phyloP scores from a whole-genome alignment of 1,139 yeast species.

The Cylindricascospora bacillispora region DNA sequence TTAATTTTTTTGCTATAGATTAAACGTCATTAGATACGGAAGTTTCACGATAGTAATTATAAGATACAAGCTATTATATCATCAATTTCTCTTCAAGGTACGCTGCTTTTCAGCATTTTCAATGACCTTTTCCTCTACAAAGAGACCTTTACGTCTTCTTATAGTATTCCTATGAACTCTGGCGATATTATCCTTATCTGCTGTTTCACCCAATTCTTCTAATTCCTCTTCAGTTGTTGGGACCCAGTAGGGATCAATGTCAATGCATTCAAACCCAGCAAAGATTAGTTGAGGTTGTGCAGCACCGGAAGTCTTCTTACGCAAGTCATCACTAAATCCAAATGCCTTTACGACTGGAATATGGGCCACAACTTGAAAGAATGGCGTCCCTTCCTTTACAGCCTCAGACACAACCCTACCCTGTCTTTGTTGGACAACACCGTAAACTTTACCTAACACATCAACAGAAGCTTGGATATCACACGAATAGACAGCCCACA shows the following conservation, averaged over 20 bases:
- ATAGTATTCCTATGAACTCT: slow-evolving; percentile 72
- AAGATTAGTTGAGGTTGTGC: slow-evolving; percentile 94
- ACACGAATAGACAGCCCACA: slow-evolving; percentile 87
- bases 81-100: slow-evolving; percentile 46
- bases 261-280: slow-evolving; percentile 75
- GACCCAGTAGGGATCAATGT: slow-evolving; percentile 96
- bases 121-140: slow-evolving; percentile 81
- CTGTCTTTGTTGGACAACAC: slow-evolving; percentile 79
- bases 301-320: slow-evolving; percentile 91
- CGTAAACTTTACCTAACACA: slow-evolving; percentile 89
- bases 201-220: slow-evolving; percentile 84
- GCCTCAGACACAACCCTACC: slow-evolving; percentile 84
- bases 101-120: slow-evolving; percentile 90
- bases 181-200: slow-evolving; percentile 87
- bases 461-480: slow-evolving; percentile 94
- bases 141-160: slow-evolving; percentile 78
- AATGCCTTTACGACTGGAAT: slow-evolving; percentile 94
- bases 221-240: slow-evolving; percentile 97
- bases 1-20: no score
- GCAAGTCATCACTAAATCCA: slow-evolving; percentile 89
- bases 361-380: slow-evolving; percentile 73
- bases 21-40: no score
- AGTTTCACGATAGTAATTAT: no score
- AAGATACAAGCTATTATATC: no score
- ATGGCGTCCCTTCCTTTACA: slow-evolving; percentile 96